phyloP scores from a whole-genome alignment of 441 rosid species.

The Codiaeum variegatum region DNA sequence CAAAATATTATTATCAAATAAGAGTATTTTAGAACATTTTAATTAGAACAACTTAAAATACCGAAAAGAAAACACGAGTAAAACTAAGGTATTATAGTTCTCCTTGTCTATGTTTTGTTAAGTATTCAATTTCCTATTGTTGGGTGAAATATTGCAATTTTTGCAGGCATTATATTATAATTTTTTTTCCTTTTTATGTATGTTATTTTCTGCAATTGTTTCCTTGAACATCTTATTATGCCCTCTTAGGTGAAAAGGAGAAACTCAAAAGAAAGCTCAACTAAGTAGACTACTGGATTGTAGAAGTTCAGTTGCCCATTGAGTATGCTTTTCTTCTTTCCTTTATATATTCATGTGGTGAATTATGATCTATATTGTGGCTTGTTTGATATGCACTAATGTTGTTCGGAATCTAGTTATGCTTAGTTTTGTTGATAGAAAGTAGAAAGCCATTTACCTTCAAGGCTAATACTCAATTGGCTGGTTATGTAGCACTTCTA shows the following conservation, averaged over 20 bases:
- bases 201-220: background rate
- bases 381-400: background rate
- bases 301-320: constrained; percentile 90
- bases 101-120: background rate
- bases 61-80: no score
- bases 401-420: background rate
- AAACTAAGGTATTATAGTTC: no score
- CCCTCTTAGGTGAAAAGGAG: constrained; percentile 67
- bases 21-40: no score
- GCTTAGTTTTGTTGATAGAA: background rate
- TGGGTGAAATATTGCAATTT: background rate
- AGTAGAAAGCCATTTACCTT: background rate
- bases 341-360: background rate
- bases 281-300: constrained; percentile 97
- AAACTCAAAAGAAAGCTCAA: constrained; percentile 90
- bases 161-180: background rate
- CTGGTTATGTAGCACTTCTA: constrained; percentile 5
- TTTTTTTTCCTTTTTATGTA: background rate
- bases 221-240: constrained; percentile 5
- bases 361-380: constrained; percentile 3
- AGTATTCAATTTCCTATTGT: background rate
- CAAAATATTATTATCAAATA: no score
- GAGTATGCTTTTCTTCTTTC: constrained; percentile 44
- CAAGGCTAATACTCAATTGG: constrained; percentile 3
- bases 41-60: no score